Evolutionary conservation across 1,284 basidiomycete species (phyloP).

Genomic region (Blastosporella zonata): DNA sequence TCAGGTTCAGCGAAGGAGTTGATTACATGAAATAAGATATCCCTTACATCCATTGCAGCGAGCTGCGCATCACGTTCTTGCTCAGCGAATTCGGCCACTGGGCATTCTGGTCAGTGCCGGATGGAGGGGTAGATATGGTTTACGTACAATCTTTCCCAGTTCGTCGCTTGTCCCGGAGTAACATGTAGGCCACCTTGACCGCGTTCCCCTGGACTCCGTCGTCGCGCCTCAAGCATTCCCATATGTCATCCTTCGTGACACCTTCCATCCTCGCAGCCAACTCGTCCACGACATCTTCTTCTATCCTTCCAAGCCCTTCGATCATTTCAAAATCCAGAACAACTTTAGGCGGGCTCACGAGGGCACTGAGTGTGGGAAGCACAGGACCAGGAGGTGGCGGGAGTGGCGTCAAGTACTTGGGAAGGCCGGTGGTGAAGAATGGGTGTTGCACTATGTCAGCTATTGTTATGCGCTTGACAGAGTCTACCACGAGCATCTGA

Average conservation of each 20-base stretch:
- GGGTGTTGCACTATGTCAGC: slow-evolving; percentile 87
- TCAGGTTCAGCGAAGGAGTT: not conserved
- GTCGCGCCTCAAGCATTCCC: slow-evolving; percentile 79
- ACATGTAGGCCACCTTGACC: slow-evolving; percentile 95
- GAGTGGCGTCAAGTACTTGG: slow-evolving; percentile 82
- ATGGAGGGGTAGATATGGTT: slow-evolving; percentile 5
- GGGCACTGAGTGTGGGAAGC: slow-evolving; percentile 64
- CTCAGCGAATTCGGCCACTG: slow-evolving; percentile 75
- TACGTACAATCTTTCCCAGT: slow-evolving; percentile 79
- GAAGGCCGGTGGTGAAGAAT: slow-evolving; percentile 85
- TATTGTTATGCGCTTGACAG: slow-evolving; percentile 89
- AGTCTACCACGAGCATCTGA: slow-evolving; percentile 89
- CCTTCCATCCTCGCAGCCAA: slow-evolving; percentile 73
- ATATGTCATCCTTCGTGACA: slow-evolving; percentile 81
- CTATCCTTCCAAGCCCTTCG: slow-evolving; percentile 83
- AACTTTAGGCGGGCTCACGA: slow-evolving; percentile 61
- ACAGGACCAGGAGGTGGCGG: slow-evolving; percentile 79
- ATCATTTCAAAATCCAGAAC: slow-evolving; percentile 73
- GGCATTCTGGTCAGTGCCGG: slow-evolving; percentile 19
- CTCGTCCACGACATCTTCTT: slow-evolving; percentile 87
- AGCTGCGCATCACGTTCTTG: slow-evolving; percentile 78
- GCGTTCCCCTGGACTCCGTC: slow-evolving; percentile 87
- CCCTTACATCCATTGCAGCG: slow-evolving; percentile 73
- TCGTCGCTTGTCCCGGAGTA: slow-evolving; percentile 86
- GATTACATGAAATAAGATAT: slow-evolving; percentile 6